Evolutionary conservation across 345 rosid species (phyloP).

Genomic region (rapeseed (Brassica napus)): DNA sequence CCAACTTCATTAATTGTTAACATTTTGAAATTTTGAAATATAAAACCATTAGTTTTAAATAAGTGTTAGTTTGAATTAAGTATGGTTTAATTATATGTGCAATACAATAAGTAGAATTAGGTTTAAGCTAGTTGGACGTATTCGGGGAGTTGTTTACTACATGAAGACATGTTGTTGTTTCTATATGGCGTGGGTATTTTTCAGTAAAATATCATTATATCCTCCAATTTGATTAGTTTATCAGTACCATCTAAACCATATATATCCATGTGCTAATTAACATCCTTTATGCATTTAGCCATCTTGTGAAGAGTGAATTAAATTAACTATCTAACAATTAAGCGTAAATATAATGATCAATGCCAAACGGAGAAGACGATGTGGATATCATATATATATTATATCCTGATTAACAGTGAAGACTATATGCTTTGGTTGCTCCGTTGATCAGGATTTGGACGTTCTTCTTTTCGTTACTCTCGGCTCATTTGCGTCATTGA

Average conservation of each 20-base stretch:
- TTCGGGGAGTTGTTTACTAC: constrained; percentile 34
- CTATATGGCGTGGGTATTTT: constrained; percentile 42
- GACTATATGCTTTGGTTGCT: constrained; percentile 5
- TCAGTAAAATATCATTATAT: background rate
- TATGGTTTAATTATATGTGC: background rate
- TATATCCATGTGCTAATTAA: background rate
- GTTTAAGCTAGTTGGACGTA: constrained; percentile 37
- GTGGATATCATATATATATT: no score
- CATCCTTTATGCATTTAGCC: background rate
- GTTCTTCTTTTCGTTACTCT: constrained; percentile 16
- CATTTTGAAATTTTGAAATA: background rate
- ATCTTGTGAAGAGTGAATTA: background rate
- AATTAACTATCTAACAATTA: background rate
- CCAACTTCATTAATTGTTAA: constrained; percentile 40
- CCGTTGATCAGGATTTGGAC: background rate
- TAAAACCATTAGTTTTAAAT: background rate
- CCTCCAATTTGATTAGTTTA: constrained; percentile 11
- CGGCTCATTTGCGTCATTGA: constrained; percentile 7
- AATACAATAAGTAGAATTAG: constrained; percentile 8
- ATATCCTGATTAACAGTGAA: background rate
- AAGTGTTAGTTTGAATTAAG: background rate
- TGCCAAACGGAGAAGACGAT: constrained; percentile 31
- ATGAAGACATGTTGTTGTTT: constrained; percentile 37
- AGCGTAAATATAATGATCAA: background rate
- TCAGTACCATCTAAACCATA: background rate